Evolutionary conservation across 208 protist genomes (phyloP).

Genomic region (Acanthamoeba triangularis): DNA sequence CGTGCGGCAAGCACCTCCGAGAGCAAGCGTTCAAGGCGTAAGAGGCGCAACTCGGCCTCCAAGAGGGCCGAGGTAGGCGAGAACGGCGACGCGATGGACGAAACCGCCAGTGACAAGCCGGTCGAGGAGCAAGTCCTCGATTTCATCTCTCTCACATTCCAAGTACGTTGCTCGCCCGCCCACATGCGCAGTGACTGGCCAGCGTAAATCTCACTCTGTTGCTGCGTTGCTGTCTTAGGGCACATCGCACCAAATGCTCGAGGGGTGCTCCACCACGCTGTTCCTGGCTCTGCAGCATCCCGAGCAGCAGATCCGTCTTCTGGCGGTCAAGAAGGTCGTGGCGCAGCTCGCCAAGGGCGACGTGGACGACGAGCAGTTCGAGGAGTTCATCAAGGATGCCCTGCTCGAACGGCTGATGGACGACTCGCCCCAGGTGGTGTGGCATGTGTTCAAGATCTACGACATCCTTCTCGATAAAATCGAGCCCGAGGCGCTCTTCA

Average conservation of each 20-base stretch:
- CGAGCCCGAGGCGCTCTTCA: conserved; percentile 32
- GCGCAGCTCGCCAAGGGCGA: background rate
- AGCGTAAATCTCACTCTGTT: background rate
- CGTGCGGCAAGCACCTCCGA: background rate
- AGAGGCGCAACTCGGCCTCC: conserved; percentile 11
- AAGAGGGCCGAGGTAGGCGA: background rate
- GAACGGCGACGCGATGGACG: background rate
- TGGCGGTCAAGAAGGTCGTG: conserved; percentile 70
- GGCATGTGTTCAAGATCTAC: background rate
- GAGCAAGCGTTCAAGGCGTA: background rate
- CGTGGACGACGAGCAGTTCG: conserved; percentile 28
- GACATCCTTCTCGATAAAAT: background rate
- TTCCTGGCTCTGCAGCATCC: conserved; percentile 72
- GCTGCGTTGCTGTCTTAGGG: background rate
- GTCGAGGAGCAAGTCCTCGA: background rate
- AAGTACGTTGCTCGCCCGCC: background rate
- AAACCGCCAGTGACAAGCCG: background rate
- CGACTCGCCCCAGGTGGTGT: background rate
- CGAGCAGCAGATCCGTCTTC: conserved; percentile 51
- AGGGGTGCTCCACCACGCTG: conserved; percentile 61
- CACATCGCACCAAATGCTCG: conserved; percentile 75
- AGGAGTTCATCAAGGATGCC: conserved; percentile 12
- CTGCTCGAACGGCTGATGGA: conserved; percentile 36
- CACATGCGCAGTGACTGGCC: too few species aligned
- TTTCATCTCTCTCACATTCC: conserved; percentile 16